Evolutionary conservation across 2,329 filamentous ascomycete species (phyloP).

Genomic region (Dichotomopilus funicola): DNA sequence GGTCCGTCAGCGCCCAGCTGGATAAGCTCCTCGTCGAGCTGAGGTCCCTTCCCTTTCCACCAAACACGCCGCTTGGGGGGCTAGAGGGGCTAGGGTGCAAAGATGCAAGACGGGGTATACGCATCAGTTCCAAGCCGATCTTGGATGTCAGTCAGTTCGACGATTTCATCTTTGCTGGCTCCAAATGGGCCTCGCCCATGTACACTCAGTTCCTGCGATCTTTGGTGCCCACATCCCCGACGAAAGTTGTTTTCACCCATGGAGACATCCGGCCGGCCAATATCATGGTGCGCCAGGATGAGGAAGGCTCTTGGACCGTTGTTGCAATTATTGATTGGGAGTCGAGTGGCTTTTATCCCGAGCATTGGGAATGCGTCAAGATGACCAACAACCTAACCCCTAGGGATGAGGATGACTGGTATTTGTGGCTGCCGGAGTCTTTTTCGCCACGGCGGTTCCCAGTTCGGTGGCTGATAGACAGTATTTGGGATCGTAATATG

Average conservation of each 20-base stretch:
- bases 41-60: neutral
- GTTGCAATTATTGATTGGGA: conserved; percentile 7
- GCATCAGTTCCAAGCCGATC: conserved; percentile 2
- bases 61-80: conserved; percentile 1
- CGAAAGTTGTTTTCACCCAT: conserved; percentile 4
- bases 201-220: conserved; percentile 5
- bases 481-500: conserved; percentile 1
- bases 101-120: conserved; percentile 1
- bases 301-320: conserved; percentile 3
- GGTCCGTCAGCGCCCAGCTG: neutral
- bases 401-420: neutral
- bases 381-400: neutral
- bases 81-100: neutral
- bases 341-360: conserved; percentile 4
- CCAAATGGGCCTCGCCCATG: conserved; percentile 1
- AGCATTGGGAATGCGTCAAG: conserved; percentile 7
- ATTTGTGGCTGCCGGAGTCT: neutral
- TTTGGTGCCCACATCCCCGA: neutral
- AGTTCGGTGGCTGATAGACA: neutral
- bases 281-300: conserved; percentile 5
- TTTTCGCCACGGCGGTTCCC: neutral
- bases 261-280: conserved; percentile 7
- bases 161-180: conserved; percentile 6
- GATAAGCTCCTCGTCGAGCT: neutral
- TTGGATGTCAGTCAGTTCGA: neutral